Conservation (phyloP, 2,329 filamentous ascomycete species). For the Paraphoma sp. region DNA sequence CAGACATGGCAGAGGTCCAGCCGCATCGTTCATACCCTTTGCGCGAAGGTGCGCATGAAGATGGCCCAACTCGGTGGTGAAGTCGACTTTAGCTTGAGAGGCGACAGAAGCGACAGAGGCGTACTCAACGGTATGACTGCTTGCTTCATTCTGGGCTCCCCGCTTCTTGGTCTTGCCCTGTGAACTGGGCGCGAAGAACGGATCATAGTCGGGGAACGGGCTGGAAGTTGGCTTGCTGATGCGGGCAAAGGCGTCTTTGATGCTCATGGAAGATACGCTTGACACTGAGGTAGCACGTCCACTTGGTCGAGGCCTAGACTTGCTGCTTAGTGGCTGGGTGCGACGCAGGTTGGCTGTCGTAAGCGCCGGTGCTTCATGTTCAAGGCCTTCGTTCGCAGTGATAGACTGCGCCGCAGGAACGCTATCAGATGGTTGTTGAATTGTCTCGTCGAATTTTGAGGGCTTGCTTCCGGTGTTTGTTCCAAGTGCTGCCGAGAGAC, state of each 20-base stretch:
- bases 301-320: slow-evolving; percentile 18
- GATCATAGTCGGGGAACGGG: slow-evolving; percentile 17
- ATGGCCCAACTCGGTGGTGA: slow-evolving; percentile 31
- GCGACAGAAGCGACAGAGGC: slow-evolving; percentile 11
- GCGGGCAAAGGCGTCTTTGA: slow-evolving; percentile 29
- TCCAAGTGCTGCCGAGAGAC: neutral
- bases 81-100: slow-evolving; percentile 30
- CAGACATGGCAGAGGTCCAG: slow-evolving; percentile 28
- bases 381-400: slow-evolving; percentile 1
- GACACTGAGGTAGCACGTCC: slow-evolving; percentile 15
- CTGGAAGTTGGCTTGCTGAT: slow-evolving; percentile 26
- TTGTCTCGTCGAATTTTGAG: too few species aligned
- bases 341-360: slow-evolving; percentile 21
- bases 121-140: slow-evolving; percentile 20
- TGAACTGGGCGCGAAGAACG: slow-evolving; percentile 11
- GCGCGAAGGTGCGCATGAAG: slow-evolving; percentile 16
- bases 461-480: neutral
- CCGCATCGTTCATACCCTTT: slow-evolving; percentile 9
- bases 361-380: slow-evolving; percentile 9
- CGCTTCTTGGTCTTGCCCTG: slow-evolving; percentile 11
- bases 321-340: slow-evolving; percentile 21
- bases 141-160: slow-evolving; percentile 25
- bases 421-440: too few species aligned
- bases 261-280: slow-evolving; percentile 23
- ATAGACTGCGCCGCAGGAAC: neutral